Evolutionary conservation across 1,139 yeast genomes (phyloP), one percentile per base, ranked within the genome.

Genomic region (Kurtzmaniella quercitrusa): DNA sequence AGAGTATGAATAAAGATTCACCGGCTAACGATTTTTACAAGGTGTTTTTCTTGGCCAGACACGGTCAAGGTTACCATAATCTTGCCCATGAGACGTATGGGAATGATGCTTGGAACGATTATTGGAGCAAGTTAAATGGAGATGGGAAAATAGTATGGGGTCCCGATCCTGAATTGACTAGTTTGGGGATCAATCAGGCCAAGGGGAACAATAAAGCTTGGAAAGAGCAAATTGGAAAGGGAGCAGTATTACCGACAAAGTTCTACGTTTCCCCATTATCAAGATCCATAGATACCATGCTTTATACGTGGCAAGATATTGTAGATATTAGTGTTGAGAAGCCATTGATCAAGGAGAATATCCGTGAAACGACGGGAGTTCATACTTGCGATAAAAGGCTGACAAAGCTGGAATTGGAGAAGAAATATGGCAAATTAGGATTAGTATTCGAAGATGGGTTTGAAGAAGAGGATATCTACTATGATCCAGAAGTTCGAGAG

Each of bases 21-120:
- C 52, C 52, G 1, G 55, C 59, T 29, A 45, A 53, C 39, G 66
- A 55, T 16, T 47, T 48, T 9, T 74, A 72, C 55, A 73, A 73
- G 53, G 48, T 73, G 19, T 56, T 72, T 40, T 65, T 68, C 47
- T 58, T 72, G 37, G 74, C 75, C 15, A 65, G 78, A 48, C 78
- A 73, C 45, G 77, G 77, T 3, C 75, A 72, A 50, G 77, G 77
- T 3, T 70, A 49, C 53, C 78, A 73, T 52, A 73, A 73, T 51
- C 51, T 70, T 48, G 77, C 75, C 38, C 73, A 71, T 49, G 43
- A 61, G 15, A 59, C 62, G 46, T 72, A 72, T 46, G 77, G 77
- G 2, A 65, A 72, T 42, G 57, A 65, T 34, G 69, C 55, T 2
- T 73, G 78, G 78, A 68, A 72, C 46, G 63, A 61, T 21, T 52